Base-by-base conservation (phyloP, 2,329 filamentous ascomycete genomes). In the Escovopsis sp. region DNA sequence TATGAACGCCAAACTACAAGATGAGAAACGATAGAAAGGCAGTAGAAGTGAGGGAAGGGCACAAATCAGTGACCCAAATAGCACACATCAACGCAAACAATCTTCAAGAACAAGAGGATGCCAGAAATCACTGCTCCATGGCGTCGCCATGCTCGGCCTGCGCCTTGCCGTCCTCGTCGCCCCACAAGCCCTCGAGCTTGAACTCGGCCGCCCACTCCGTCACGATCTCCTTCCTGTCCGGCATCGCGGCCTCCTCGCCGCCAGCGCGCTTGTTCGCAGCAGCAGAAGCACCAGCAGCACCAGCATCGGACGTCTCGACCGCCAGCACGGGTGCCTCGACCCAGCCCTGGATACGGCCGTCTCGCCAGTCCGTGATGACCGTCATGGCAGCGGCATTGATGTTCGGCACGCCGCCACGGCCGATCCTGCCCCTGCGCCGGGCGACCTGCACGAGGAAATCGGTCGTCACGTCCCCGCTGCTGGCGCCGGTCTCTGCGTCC, bases 371-470 rank as follows among this genome's bases (percentile, higher is more conserved):
- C n/a, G 77, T 90, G 39, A 98, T 76, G 37, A 98, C 87, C 1
- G 84, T 80, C 70, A 90, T 88, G 43, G 88, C 90, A 7, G 90
- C 88, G 36, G 81, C 77, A 45, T 76, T 68, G 39, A 96, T 58
- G 57, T 96, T 98, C 30, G 90, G 90, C 13, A 96, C 70, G 42
- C 90, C 90, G 15, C 88, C 87, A 46, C 81, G 79, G 34, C 88
- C 85, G 13, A 98, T 67, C 38, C 90, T 70, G 35, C 90, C 90
- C 41, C 90, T 73, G 66, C 94, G 94, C 49, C 90, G 74, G 5
- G 90, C 90, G 11, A 98, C 88, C 55, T 98, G 88, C 36, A 96
- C 76, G 26, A 98, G 62, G 62, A 96, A 96, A 56, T 94, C 85
- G 13, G 77, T 92, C 5, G 84, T 90, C 38, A 74, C 61, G 54